A percentile compares a stretch with the other conserved stretches of the same genome.
phyloP scores from a whole-genome alignment of 2,329 filamentous ascomycete genomes.

The Pseudogymnoascus sp. region DNA sequence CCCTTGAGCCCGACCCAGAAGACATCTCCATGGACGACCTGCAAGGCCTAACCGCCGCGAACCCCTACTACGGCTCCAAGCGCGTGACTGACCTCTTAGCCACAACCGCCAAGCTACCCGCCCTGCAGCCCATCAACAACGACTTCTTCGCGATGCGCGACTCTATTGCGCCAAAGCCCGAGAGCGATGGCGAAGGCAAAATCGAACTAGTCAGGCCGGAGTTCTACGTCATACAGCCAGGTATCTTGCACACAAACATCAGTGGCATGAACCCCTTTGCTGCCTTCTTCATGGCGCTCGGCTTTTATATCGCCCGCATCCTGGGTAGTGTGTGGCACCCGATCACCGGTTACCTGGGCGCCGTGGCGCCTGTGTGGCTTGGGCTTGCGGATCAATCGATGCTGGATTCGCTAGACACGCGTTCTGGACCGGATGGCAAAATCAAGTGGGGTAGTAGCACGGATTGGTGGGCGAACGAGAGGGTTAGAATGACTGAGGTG shows the following conservation, averaged over 20 bases:
- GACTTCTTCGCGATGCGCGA: conserved; percentile 42
- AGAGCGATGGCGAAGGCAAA: conserved; percentile 14
- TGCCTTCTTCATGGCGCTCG: conserved; percentile 56
- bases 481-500: conserved; percentile 70
- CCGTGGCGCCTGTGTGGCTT: conserved; percentile 69
- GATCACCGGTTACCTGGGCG: conserved; percentile 66
- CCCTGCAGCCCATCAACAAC: conserved; percentile 44
- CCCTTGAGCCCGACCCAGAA: conserved; percentile 55
- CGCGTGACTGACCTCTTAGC: conserved; percentile 75
- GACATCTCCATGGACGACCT: conserved; percentile 59
- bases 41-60: conserved; percentile 54
- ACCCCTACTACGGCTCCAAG: conserved; percentile 79
- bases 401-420: conserved; percentile 45
- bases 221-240: conserved; percentile 77
- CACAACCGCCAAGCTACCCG: conserved; percentile 62
- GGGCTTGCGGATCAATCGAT: conserved; percentile 57
- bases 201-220: conserved; percentile 38
- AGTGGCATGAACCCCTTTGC: conserved; percentile 65
- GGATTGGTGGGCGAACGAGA: conserved; percentile 46
- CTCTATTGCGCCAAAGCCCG: conserved; percentile 17
- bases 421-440: conserved; percentile 45
- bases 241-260: conserved; percentile 74
- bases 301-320: conserved; percentile 64
- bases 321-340: conserved; percentile 85
- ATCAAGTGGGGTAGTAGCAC: conserved; percentile 72